These are phyloP conservation scores for Rhexocercosporidium sp. DNA, from an alignment of 2,329 filamentous ascomycete species.

Conservation along the genomic window DNA sequence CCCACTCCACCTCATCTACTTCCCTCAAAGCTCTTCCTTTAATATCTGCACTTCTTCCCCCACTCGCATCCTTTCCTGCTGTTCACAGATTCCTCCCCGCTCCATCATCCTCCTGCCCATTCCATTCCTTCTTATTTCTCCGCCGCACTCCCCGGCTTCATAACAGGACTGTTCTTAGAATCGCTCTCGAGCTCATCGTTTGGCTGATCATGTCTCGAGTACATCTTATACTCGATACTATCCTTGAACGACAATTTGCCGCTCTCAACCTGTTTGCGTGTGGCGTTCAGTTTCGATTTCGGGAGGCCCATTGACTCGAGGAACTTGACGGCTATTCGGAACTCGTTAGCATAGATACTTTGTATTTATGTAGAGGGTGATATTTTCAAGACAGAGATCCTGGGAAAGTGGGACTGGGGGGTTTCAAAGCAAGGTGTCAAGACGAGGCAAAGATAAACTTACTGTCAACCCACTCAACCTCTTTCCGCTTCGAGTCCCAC, in stretches of 20 bases:
- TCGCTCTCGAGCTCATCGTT: conserved; percentile 42
- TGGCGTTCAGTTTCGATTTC: conserved; percentile 61
- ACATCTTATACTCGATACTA: conserved; percentile 65
- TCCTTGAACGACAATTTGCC: conserved; percentile 63
- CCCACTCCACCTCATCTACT: no score
- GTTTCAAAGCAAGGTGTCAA: no score
- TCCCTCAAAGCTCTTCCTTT: no score
- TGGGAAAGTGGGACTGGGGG: no score
- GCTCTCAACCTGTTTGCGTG: conserved; percentile 64
- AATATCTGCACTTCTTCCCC: no score
- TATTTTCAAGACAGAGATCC: background rate
- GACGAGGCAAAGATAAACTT: conserved; percentile 47
- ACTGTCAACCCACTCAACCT: conserved; percentile 81
- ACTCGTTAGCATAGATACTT: conserved; percentile 7
- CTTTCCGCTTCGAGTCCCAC: conserved; percentile 76
- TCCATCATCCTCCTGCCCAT: background rate
- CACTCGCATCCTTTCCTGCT: no score
- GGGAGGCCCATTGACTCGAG: conserved; percentile 71
- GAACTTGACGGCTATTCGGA: conserved; percentile 56
- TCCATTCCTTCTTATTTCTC: conserved; percentile 25
- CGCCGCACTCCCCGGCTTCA: conserved; percentile 28
- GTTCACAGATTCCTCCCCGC: no score
- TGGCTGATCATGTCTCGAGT: conserved; percentile 63
- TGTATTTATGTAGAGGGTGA: background rate
- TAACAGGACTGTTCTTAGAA: conserved; percentile 23